Evolutionary conservation across 1,139 yeast genomes (phyloP).

Genomic region (Yamadazyma conglobata): DNA sequence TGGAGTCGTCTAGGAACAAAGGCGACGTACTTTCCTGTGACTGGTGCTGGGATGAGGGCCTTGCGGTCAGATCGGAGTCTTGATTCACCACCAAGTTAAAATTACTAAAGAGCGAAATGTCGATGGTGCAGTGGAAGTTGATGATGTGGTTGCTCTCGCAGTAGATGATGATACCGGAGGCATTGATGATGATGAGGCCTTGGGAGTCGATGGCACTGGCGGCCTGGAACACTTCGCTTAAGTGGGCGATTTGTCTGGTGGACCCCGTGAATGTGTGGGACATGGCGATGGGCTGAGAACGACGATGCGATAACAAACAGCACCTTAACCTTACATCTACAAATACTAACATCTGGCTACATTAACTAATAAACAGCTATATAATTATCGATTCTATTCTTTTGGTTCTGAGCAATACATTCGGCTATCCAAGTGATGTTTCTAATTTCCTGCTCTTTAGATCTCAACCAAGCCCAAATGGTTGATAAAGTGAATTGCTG

Average conservation of each 20-base stretch:
- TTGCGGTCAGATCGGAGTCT: too few relatives aligned
- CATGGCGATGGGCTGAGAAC: too few relatives aligned
- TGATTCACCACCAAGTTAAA: constrained; percentile 22
- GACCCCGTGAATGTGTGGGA: constrained; percentile 29
- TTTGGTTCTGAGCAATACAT: constrained; percentile 88
- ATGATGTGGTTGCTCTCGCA: constrained; percentile 38
- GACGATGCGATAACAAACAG: too few relatives aligned
- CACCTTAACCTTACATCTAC: too few relatives aligned
- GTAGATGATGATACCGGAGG: constrained; percentile 32
- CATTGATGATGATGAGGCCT: constrained; percentile 34
- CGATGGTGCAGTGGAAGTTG: constrained; percentile 35
- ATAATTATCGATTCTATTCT: constrained; percentile 74
- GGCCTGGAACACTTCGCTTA: constrained; percentile 37
- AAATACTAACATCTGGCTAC: neutral
- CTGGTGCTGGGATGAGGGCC: too few relatives aligned
- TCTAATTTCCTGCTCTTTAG: constrained; percentile 94
- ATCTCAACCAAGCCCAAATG: constrained; percentile 94
- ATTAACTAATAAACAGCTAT: constrained; percentile 53
- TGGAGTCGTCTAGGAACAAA: neutral
- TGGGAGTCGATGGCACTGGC: constrained; percentile 30
- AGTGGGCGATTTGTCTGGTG: constrained; percentile 36
- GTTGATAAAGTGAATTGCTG: constrained; percentile 92
- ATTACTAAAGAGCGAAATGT: constrained; percentile 33
- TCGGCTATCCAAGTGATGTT: constrained; percentile 98
- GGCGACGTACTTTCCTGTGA: too few relatives aligned